Percentiles rank a stretch among this genome's conserved stretches.
These are phyloP conservation scores for Endoconidiophora laricicola DNA, from an alignment of 2,329 filamentous ascomycete genomes.

Conservation along the genomic window DNA sequence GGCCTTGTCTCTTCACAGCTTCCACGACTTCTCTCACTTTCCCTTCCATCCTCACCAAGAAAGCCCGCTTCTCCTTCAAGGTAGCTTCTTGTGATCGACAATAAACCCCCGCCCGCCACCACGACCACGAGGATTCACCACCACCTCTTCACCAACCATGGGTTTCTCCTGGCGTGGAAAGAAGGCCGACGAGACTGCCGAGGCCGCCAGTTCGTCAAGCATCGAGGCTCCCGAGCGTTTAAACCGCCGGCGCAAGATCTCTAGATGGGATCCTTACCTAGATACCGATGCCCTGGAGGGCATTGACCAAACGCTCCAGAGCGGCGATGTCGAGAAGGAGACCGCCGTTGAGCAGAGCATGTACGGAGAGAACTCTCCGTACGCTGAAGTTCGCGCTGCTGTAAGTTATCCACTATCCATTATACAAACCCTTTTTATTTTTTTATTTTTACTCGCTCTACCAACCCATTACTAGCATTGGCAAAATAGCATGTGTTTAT, in stretches of 20 bases:
- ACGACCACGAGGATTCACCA: not conserved
- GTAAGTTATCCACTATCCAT: constrained; percentile 30
- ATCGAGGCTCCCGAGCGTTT: constrained; percentile 8
- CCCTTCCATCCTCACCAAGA: constrained; percentile 1
- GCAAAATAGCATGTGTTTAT: too few relatives aligned
- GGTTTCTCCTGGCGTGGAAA: constrained; percentile 11
- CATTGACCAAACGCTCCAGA: constrained; percentile 30
- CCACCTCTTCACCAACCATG: constrained; percentile 1
- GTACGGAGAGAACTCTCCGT: constrained; percentile 39
- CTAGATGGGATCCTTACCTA: constrained; percentile 41
- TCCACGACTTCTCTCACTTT: constrained; percentile 1
- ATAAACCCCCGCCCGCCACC: not conserved
- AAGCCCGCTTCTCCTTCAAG: not conserved
- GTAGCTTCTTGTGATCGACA: constrained; percentile 5
- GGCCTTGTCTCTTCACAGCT: constrained; percentile 8
- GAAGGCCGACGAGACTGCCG: constrained; percentile 4
- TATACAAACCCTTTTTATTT: constrained; percentile 17
- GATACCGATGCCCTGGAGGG: constrained; percentile 34
- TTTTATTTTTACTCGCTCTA: not conserved
- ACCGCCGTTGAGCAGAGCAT: constrained; percentile 28
- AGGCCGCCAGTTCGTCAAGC: constrained; percentile 2
- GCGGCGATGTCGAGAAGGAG: constrained; percentile 28
- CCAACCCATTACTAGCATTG: too few relatives aligned
- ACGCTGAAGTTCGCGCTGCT: constrained; percentile 29
- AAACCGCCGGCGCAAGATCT: constrained; percentile 16